Percentiles rank a stretch among this genome's conserved stretches.
phyloP scores from a whole-genome alignment of 805 yeast species.

The Zygosaccharomyces pseudorouxii region DNA sequence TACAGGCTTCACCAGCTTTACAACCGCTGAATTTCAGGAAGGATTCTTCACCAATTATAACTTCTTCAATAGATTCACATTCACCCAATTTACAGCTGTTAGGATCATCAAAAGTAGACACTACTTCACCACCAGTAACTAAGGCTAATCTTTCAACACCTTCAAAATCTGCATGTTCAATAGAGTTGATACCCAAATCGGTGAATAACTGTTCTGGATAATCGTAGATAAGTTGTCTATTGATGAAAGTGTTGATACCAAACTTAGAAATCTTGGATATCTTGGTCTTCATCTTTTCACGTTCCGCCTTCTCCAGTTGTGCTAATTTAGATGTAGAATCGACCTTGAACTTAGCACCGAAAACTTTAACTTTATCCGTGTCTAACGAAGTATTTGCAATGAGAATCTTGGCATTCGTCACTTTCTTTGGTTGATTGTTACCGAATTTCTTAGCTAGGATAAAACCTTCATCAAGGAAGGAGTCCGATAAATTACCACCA shows the following conservation, averaged over 20 bases:
- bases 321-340: slow-evolving; percentile 93
- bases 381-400: slow-evolving; percentile 96
- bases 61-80: slow-evolving; percentile 87
- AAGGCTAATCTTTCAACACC: slow-evolving; percentile 95
- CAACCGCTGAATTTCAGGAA: slow-evolving; percentile 94
- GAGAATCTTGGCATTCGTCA: slow-evolving; percentile 78
- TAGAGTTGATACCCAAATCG: slow-evolving; percentile 81
- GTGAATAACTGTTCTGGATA: slow-evolving; percentile 95
- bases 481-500: slow-evolving; percentile 89
- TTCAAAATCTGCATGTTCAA: slow-evolving; percentile 97
- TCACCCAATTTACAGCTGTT: slow-evolving; percentile 79
- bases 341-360: slow-evolving; percentile 96
- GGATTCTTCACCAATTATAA: slow-evolving; percentile 87
- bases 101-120: slow-evolving; percentile 91
- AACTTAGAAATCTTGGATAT: slow-evolving; percentile 85
- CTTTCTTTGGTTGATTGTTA: slow-evolving; percentile 83
- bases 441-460: slow-evolving; percentile 89
- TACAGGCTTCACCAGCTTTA: slow-evolving; percentile 92
- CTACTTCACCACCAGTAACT: slow-evolving; percentile 98
- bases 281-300: slow-evolving; percentile 84
- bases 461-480: slow-evolving; percentile 94
- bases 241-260: slow-evolving; percentile 84
- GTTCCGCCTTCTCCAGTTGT: slow-evolving; percentile 90
- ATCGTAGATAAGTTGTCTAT: slow-evolving; percentile 94
- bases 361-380: slow-evolving; percentile 94